phyloP scores from a whole-genome alignment of 306 rosid genomes.

The Purshia tridentata region DNA sequence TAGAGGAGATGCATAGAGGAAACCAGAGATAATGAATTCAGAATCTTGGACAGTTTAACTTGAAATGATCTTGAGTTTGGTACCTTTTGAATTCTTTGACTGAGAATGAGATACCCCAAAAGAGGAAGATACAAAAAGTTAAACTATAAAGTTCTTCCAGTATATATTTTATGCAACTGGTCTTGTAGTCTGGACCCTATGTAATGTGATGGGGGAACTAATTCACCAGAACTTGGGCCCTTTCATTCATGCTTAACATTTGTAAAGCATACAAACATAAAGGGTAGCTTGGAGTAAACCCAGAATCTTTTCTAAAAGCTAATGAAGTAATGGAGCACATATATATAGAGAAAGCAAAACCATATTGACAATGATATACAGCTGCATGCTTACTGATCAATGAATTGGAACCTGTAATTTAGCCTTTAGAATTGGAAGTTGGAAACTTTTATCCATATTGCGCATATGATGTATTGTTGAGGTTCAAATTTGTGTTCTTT shows the following conservation, averaged over 20 bases:
- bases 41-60: too few relatives aligned
- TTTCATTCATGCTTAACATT: constrained; percentile 27
- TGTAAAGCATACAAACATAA: constrained; percentile 40
- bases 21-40: too few relatives aligned
- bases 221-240: constrained; percentile 41
- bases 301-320: constrained; percentile 47
- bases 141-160: too few relatives aligned
- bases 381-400: constrained; percentile 19
- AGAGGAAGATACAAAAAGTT: too few relatives aligned
- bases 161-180: constrained; percentile 24
- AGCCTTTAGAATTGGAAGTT: neutral
- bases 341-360: constrained; percentile 15
- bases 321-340: constrained; percentile 25
- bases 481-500: constrained; percentile 3
- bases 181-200: constrained; percentile 14
- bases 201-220: constrained; percentile 48
- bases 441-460: constrained; percentile 9
- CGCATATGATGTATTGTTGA: constrained; percentile 6
- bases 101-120: too few relatives aligned
- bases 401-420: constrained; percentile 4
- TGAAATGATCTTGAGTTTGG: too few relatives aligned
- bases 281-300: constrained; percentile 31
- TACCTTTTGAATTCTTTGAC: too few relatives aligned
- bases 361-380: neutral
- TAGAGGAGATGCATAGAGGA: too few relatives aligned